Conservation (phyloP, 2,329 filamentous ascomycete genomes). For the Zopfia rhizophila region DNA sequence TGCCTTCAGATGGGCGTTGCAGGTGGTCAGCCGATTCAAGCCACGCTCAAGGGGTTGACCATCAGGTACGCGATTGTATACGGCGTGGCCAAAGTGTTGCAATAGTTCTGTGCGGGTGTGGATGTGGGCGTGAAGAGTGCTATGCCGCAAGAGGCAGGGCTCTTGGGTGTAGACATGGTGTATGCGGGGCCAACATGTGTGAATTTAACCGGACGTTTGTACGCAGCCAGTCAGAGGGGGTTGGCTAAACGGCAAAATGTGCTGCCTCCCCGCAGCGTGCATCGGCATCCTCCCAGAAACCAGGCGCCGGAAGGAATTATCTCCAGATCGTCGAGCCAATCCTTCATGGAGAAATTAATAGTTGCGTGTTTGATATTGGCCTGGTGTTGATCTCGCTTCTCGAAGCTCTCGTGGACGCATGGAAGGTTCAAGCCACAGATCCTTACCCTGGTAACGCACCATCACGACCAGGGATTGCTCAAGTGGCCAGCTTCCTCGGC, state of each 20-base stretch:
- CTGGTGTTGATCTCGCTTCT: conserved; percentile 50
- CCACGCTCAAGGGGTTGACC: conserved; percentile 29
- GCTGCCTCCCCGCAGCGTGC: conserved; percentile 20
- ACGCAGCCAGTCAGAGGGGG: conserved; percentile 11
- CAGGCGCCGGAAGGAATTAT: conserved; percentile 25
- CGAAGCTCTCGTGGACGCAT: conserved; percentile 50
- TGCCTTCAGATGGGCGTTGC: conserved; percentile 23
- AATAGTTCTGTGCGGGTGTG: conserved; percentile 23
- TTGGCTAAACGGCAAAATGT: conserved; percentile 27
- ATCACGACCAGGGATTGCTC: conserved; percentile 38
- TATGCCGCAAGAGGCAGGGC: conserved; percentile 17
- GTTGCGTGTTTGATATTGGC: conserved; percentile 44
- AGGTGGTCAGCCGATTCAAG: conserved; percentile 38
- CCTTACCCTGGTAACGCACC: conserved; percentile 40
- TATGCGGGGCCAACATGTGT: conserved; percentile 22
- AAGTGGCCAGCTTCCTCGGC: conserved; percentile 44
- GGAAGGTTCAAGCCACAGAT: conserved; percentile 50
- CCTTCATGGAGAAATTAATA: conserved; percentile 38
- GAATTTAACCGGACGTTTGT: conserved; percentile 25
- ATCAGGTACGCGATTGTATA: conserved; percentile 26
- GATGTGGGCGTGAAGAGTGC: conserved; percentile 22
- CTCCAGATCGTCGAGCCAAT: conserved; percentile 43
- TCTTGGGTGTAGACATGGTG: conserved; percentile 13
- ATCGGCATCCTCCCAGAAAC: conserved; percentile 25
- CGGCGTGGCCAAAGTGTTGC: conserved; percentile 23